Percentiles rank a stretch among this genome's conserved stretches.
Conservation (phyloP, 2,329 filamentous ascomycete species). For the Fusarium drepaniforme region DNA sequence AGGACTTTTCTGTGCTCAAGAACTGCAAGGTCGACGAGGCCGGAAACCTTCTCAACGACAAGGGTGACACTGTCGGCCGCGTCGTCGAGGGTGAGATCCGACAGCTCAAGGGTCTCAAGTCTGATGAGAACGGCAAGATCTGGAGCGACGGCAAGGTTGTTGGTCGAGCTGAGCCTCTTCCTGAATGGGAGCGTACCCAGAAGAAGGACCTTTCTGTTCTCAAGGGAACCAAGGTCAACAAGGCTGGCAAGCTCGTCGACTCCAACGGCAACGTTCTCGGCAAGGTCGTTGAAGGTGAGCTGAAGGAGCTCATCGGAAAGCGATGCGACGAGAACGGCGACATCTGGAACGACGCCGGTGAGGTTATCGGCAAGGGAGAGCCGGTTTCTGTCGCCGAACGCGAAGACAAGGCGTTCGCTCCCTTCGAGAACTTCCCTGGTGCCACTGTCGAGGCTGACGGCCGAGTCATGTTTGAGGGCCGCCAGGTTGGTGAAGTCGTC, state of each 20-base stretch:
- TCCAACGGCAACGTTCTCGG: slow-evolving; percentile 68
- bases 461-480: slow-evolving; percentile 62
- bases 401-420: slow-evolving; percentile 61
- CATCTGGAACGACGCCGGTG: slow-evolving; percentile 78
- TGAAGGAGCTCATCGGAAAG: slow-evolving; percentile 73
- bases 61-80: slow-evolving; percentile 68
- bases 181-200: slow-evolving; percentile 61
- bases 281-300: slow-evolving; percentile 72
- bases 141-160: slow-evolving; percentile 75
- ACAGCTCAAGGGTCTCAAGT: slow-evolving; percentile 73
- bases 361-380: slow-evolving; percentile 76
- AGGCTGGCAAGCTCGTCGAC: slow-evolving; percentile 68
- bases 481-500: slow-evolving; percentile 70
- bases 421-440: slow-evolving; percentile 70
- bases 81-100: slow-evolving; percentile 72
- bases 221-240: slow-evolving; percentile 69
- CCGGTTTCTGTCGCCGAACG: slow-evolving; percentile 66
- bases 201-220: slow-evolving; percentile 58
- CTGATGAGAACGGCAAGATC: slow-evolving; percentile 78
- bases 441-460: slow-evolving; percentile 67
- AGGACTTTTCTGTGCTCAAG: slow-evolving; percentile 37
- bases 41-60: slow-evolving; percentile 66
- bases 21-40: slow-evolving; percentile 55
- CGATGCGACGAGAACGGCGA: slow-evolving; percentile 75
- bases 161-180: slow-evolving; percentile 75